Evolutionary conservation across 1,139 yeast genomes (phyloP), one percentile per base, ranked within the genome.

Genomic region (Pichia sp.): DNA sequence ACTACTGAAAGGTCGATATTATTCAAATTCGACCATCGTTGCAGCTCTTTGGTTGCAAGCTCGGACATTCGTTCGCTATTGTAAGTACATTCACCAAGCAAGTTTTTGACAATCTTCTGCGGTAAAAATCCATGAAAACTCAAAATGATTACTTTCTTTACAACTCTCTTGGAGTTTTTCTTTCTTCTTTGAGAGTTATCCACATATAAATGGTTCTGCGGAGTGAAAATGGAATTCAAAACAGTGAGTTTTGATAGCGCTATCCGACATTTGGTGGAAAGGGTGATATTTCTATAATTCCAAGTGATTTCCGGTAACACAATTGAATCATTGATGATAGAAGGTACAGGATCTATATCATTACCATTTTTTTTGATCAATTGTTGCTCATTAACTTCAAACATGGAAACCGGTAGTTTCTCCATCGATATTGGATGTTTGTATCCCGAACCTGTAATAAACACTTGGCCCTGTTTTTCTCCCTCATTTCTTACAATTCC

Each of bases 91-190:
- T 70, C 74, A 0, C 77, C 79, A 28, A 75, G 64, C 38, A 72
- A 56, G 5, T 70, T 55, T 52, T 66, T 64, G 11, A 73, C 77
- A 58, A 76, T 62, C 49, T 75, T 77, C 31, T 69, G 67, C 1
- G 82, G 81, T 35, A 73, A 63, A 55, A 74, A 77, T 11, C 75
- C 73, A 58, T 77, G 82, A 4, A 75, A 64, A 2, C 75, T 71
- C 33, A 77, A 62, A 1, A 75, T 62, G 2, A 74, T 67, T 3
- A 68, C 71, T 40, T 60, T 66, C 43, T 67, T 68, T 23, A 45
- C 44, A n/a, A 45, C 43, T 16, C 42, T 45, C n/a, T 43, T 34
- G 9, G 31, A 35, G 11, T 41, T 42, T 3, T 11, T 27, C 9
- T 41, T 45, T 26, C 38, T 37, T 47, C 51, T 50, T 9, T 8